Conservation (phyloP, 495 filamentous ascomycete species). For the Penicillium taxi region DNA sequence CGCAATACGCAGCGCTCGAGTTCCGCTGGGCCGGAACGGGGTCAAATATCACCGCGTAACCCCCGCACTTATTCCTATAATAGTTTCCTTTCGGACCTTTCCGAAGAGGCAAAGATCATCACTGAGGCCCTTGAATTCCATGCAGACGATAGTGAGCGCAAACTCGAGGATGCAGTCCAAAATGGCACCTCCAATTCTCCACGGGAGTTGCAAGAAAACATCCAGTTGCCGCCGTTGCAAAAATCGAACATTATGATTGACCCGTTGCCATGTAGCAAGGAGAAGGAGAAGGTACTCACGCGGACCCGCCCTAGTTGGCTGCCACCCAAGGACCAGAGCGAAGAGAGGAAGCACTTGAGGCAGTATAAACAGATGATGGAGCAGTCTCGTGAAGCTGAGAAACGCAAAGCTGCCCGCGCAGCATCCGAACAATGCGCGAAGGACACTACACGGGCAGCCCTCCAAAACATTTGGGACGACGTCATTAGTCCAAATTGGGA, state of each 20-base stretch:
- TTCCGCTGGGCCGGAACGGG: slow-evolving; percentile 38
- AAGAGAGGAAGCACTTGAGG: slow-evolving; percentile 83
- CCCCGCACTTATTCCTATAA: slow-evolving; percentile 81
- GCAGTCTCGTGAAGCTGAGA: slow-evolving; percentile 61
- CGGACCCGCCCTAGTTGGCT: slow-evolving; percentile 92
- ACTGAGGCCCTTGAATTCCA: slow-evolving; percentile 85
- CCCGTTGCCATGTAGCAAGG: slow-evolving; percentile 87
- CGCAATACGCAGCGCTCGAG: slow-evolving; percentile 27
- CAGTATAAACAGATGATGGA: slow-evolving; percentile 95
- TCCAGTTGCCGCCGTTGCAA: slow-evolving; percentile 73
- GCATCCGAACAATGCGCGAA: slow-evolving; percentile 50
- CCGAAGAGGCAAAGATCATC: slow-evolving; percentile 78
- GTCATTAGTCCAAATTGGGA: slow-evolving; percentile 85
- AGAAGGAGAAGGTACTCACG: slow-evolving; percentile 88
- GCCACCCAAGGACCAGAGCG: slow-evolving; percentile 85
- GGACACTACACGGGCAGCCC: slow-evolving; percentile 54
- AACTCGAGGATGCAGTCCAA: slow-evolving; percentile 43
- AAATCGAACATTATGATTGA: slow-evolving; percentile 93
- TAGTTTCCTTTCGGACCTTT: slow-evolving; percentile 66
- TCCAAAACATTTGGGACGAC: slow-evolving; percentile 77
- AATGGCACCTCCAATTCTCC: slow-evolving; percentile 47
- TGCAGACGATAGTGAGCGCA: slow-evolving; percentile 55
- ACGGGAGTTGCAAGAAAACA: slow-evolving; percentile 43
- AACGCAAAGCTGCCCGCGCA: slow-evolving; percentile 40
- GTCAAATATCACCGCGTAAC: slow-evolving; percentile 42